Conservation (phyloP, 2,329 filamentous ascomycete genomes). For the Cytospora piceae region DNA sequence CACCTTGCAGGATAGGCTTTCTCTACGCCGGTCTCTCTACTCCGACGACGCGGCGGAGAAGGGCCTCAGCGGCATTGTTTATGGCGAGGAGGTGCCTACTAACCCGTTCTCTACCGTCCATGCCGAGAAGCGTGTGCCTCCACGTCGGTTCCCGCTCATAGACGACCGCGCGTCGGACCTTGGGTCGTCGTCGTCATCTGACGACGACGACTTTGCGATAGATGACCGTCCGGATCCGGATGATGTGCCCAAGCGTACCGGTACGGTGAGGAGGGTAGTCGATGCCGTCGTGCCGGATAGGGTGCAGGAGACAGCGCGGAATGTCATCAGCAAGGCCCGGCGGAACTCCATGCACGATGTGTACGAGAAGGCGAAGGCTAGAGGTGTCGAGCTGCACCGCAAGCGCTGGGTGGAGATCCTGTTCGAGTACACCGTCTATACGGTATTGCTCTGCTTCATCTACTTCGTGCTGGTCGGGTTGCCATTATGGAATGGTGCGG, state of each 20-base stretch:
- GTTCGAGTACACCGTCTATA: slow-evolving; percentile 32
- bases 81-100: not conserved
- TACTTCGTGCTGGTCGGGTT: slow-evolving; percentile 51
- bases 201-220: slow-evolving; percentile 7
- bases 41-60: not conserved
- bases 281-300: slow-evolving; percentile 23
- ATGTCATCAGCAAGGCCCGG: slow-evolving; percentile 12
- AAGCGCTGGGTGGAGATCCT: slow-evolving; percentile 33
- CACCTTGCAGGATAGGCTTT: slow-evolving; percentile 11
- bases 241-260: slow-evolving; percentile 11
- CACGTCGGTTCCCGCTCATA: slow-evolving; percentile 9
- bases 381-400: slow-evolving; percentile 30
- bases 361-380: slow-evolving; percentile 32
- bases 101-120: not conserved
- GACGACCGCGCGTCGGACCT: not conserved
- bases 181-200: not conserved
- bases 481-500: slow-evolving; percentile 50
- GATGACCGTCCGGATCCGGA: not conserved
- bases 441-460: slow-evolving; percentile 42
- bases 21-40: slow-evolving; percentile 7
- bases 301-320: slow-evolving; percentile 19
- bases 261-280: slow-evolving; percentile 14
- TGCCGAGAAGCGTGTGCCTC: not conserved
- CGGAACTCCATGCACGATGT: slow-evolving; percentile 24
- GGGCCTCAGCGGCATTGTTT: not conserved